phyloP scores from a whole-genome alignment of 2,329 filamentous ascomycete species.

The Dactylellina parvicollis region DNA sequence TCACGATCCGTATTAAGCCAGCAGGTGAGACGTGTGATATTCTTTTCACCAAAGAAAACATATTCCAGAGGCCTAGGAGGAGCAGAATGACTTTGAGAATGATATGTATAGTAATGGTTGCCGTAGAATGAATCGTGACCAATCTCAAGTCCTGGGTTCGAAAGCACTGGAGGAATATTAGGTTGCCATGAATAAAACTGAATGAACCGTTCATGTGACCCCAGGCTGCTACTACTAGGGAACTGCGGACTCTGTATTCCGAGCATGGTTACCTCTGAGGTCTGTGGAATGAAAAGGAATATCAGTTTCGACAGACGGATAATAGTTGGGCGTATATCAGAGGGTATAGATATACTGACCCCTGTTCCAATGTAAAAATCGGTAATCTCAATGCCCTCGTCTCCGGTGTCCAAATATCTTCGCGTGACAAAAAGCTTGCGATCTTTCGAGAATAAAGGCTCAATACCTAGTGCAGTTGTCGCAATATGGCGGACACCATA shows the following conservation, averaged over 20 bases:
- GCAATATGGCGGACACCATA: conserved; percentile 14
- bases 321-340: neutral
- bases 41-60: neutral
- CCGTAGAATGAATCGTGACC: conserved; percentile 1
- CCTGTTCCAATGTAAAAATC: conserved; percentile 9
- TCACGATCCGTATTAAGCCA: neutral
- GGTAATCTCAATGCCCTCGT: conserved; percentile 7
- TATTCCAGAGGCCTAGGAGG: conserved; percentile 9
- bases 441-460: neutral
- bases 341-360: neutral
- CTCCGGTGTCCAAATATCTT: neutral
- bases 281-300: neutral
- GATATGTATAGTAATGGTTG: neutral
- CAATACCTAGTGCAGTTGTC: neutral
- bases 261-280: conserved; percentile 15
- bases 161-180: conserved; percentile 11
- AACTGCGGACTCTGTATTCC: conserved; percentile 9
- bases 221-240: neutral
- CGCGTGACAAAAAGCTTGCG: conserved; percentile 2
- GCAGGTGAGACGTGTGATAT: conserved; percentile 3
- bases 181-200: conserved; percentile 31
- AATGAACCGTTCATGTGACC: conserved; percentile 16
- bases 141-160: neutral
- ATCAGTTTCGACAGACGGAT: neutral
- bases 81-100: neutral